Conservation (phyloP, 306 rosid species). For the Castanea sativa region DNA sequence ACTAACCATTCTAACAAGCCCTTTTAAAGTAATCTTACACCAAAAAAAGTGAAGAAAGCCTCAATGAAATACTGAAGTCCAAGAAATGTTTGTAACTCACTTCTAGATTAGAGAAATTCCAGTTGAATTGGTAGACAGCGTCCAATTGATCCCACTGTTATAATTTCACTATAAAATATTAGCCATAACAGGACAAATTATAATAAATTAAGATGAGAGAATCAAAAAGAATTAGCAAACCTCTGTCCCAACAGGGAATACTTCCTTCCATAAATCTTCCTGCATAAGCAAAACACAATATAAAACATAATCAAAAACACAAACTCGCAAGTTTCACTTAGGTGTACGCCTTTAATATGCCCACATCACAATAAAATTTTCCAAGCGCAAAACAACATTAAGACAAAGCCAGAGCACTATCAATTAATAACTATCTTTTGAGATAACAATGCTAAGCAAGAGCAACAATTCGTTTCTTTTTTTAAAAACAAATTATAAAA, state of each 20-base stretch:
- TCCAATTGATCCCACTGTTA: constrained; percentile 56
- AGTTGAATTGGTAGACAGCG: constrained; percentile 45
- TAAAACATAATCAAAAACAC: constrained; percentile 17
- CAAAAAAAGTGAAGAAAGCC: not conserved
- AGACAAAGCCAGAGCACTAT: not conserved
- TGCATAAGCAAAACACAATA: constrained; percentile 14
- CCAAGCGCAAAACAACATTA: not conserved
- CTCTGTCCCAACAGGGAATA: constrained; percentile 59
- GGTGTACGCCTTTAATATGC: not conserved
- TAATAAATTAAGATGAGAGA: not conserved
- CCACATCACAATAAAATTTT: not conserved
- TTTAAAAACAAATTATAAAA: too few species aligned
- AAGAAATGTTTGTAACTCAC: constrained; percentile 28
- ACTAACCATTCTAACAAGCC: constrained; percentile 2
- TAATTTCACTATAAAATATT: not conserved
- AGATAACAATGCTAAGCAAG: not conserved
- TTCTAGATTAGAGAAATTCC: constrained; percentile 56
- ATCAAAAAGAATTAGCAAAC: constrained; percentile 20
- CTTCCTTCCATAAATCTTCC: constrained; percentile 52
- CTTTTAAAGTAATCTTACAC: not conserved
- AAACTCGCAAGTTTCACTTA: not conserved
- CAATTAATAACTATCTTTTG: not conserved
- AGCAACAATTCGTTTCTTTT: not conserved
- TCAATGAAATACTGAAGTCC: not conserved
- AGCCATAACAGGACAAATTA: not conserved